Conservation (phyloP, 2,329 filamentous ascomycete genomes). For the Nakataea oryzae region DNA sequence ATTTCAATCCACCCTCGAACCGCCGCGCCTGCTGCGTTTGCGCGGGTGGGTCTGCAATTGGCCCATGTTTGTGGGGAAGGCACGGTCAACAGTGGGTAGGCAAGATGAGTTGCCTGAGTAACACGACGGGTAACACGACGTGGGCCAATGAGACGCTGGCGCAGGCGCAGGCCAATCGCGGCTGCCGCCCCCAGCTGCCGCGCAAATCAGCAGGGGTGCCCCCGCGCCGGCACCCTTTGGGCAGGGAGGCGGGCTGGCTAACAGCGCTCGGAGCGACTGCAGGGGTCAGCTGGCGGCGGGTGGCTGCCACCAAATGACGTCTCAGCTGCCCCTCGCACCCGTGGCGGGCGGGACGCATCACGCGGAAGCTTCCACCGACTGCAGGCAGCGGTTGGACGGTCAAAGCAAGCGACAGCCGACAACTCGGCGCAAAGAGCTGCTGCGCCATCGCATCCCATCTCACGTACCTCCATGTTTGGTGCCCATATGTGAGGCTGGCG, state of each 20-base stretch:
- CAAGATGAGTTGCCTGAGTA: not conserved
- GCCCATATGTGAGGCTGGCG: not conserved
- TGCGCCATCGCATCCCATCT: no score
- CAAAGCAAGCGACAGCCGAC: not conserved
- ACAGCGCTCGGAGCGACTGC: not conserved
- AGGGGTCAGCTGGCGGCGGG: slow-evolving; percentile 1
- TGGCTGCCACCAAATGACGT: slow-evolving; percentile 3
- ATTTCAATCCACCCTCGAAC: not conserved
- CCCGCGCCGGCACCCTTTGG: not conserved
- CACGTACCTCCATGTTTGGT: no score
- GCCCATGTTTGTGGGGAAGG: not conserved
- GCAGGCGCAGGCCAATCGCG: not conserved
- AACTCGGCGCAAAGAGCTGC: not conserved
- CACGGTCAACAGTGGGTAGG: not conserved
- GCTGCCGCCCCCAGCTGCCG: not conserved
- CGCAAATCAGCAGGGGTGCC: not conserved
- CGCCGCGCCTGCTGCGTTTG: not conserved
- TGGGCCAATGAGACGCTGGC: not conserved
- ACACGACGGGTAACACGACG: not conserved
- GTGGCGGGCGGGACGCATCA: not conserved
- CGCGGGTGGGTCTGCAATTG: not conserved
- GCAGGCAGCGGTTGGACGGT: not conserved
- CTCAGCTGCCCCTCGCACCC: slow-evolving; percentile 5
- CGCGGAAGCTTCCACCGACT: not conserved
- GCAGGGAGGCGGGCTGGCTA: not conserved